Evolutionary conservation across 1,284 basidiomycete genomes (phyloP).

Genomic region (Sanghuangporus sanghuang): DNA sequence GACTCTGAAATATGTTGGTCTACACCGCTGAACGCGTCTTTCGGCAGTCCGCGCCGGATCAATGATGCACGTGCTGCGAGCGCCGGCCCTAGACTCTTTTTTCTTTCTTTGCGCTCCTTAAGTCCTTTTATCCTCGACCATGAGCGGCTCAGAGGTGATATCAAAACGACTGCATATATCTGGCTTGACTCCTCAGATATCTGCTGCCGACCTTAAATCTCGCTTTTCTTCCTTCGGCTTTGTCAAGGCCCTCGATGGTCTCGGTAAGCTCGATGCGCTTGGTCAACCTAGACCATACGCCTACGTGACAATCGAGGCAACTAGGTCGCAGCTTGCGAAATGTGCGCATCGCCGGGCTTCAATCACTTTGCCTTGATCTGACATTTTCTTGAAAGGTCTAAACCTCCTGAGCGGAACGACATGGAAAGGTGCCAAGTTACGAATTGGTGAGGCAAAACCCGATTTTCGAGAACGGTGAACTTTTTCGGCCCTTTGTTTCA

Average conservation of each 20-base stretch:
- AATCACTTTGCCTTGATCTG: constrained; percentile 4
- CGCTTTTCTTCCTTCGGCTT: constrained; percentile 63
- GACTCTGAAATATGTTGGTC: background rate
- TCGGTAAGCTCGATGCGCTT: constrained; percentile 57
- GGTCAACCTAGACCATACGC: constrained; percentile 66
- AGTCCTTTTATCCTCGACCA: background rate
- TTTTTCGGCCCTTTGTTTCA: background rate
- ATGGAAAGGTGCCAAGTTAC: constrained; percentile 78
- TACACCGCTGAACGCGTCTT: background rate
- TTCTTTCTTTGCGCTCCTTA: background rate
- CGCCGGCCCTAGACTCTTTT: background rate
- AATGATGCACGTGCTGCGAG: background rate
- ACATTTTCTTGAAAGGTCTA: constrained; percentile 45
- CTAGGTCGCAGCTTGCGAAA: constrained; percentile 49
- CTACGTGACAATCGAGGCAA: constrained; percentile 68
- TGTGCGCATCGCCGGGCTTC: constrained; percentile 40
- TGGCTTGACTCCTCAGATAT: constrained; percentile 63
- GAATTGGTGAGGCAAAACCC: constrained; percentile 75
- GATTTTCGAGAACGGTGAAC: constrained; percentile 60
- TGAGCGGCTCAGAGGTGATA: constrained; percentile 20
- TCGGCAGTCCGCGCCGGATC: background rate
- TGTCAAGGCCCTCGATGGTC: constrained; percentile 62
- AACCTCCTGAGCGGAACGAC: constrained; percentile 71
- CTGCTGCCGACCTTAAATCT: constrained; percentile 48
- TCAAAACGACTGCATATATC: constrained; percentile 69